Percentiles rank a stretch among this genome's conserved stretches.
These are phyloP conservation scores for Claviceps sp. DNA, from an alignment of 2,329 filamentous ascomycete species.

Conservation along the genomic window DNA sequence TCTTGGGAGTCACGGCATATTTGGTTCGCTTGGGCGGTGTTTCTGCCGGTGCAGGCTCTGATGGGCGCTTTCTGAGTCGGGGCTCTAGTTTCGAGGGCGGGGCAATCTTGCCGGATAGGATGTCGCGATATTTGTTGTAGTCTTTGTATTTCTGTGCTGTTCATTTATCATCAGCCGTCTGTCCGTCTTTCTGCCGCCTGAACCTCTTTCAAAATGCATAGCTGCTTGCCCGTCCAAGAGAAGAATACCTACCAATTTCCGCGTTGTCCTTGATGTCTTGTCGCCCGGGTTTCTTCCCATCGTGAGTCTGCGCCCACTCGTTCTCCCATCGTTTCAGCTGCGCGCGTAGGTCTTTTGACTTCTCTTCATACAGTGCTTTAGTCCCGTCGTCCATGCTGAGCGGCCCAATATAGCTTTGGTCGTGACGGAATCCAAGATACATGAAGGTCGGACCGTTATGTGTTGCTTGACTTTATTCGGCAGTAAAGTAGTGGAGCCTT, in stretches of 20 bases:
- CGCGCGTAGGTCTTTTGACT: constrained; percentile 43
- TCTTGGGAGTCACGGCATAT: constrained; percentile 33
- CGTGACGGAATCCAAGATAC: not conserved
- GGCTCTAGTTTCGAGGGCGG: constrained; percentile 20
- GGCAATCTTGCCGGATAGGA: constrained; percentile 39
- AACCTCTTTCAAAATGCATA: not conserved
- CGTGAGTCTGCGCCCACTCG: constrained; percentile 47
- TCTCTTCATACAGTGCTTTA: constrained; percentile 32
- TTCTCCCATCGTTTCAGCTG: constrained; percentile 66
- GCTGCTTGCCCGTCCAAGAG: not conserved
- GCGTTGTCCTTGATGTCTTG: constrained; percentile 65
- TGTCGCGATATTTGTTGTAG: constrained; percentile 53
- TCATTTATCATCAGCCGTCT: not conserved
- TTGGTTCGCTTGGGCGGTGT: constrained; percentile 41
- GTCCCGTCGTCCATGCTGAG: constrained; percentile 32
- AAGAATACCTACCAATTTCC: constrained; percentile 45
- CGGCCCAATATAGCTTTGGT: not conserved
- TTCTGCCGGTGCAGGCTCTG: constrained; percentile 21
- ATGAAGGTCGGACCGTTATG: not conserved
- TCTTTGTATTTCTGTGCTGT: constrained; percentile 63
- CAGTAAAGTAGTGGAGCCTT: not conserved
- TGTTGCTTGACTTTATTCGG: not conserved
- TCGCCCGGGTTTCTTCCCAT: constrained; percentile 54
- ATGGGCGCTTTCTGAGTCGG: constrained; percentile 26
- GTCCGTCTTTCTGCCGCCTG: not conserved